Base-by-base conservation (phyloP, 176 grass and related monocot species). In the Oryza coarctata region DNA sequence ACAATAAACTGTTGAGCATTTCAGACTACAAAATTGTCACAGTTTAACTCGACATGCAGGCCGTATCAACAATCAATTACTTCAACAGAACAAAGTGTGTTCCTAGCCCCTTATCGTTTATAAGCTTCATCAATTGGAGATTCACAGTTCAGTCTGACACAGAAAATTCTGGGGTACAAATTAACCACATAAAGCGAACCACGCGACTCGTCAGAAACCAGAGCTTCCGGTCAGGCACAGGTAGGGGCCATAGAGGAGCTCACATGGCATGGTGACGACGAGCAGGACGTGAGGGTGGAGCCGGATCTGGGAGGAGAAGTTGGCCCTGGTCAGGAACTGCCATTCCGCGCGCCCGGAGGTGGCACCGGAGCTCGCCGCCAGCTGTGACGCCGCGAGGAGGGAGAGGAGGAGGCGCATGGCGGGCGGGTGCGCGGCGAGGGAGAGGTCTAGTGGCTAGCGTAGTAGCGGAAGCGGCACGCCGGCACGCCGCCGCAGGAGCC, bases 291-390 rank as follows among this genome's bases (percentile, higher is more conserved):
- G 74, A 52, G 90, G 65, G 70, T 94, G 88, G 43, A 87, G 79
- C 34, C 86, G 95, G 75, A 93, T 98, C 92, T 94, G 86, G 39
- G 92, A 97, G 41, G 95, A 98, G 92, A 94, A 98, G 73, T 93
- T 88, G 35, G 73, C 55, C 86, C 82, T 80, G 43, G 72, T 91
- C 40, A 98, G 72, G 74, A 90, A 82, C 68, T 89, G 84, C 95
- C 95, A 98, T 39, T 89, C 84, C 33, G 72, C n/a, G 70, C 7
- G 57, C 58, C 41, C 65, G 17, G 33, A 26, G 35, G 77, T 39
- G 65, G 82, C 57, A 75, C 79, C 65, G 38, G 29, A 29, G 78
- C 68, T 77, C 35, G 73, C 69, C 18, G 44, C 62, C 50, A 20
- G 65, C 32, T 5, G 74, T 49, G 75, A 39, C 12, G 74, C 43